Percentiles rank a stretch among this genome's conserved stretches.
Conservation (phyloP, 495 filamentous ascomycete species). For the Annulohypoxylon bovei region DNA sequence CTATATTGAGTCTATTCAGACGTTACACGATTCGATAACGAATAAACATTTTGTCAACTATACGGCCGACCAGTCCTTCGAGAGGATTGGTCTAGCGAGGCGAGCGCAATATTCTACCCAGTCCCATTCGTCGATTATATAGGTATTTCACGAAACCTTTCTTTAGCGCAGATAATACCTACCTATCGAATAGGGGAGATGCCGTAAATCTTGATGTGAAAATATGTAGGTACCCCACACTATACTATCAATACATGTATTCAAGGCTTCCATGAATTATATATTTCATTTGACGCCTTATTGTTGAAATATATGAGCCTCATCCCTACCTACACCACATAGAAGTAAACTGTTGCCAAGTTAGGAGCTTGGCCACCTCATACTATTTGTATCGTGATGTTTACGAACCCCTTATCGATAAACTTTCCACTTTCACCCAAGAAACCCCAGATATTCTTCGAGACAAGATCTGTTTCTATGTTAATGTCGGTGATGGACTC, state of each 20-base stretch:
- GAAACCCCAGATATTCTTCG: too few species aligned
- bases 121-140: neutral
- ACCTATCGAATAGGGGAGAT: neutral
- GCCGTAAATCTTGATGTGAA: neutral
- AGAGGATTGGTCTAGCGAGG: neutral
- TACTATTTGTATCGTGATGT: neutral
- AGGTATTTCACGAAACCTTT: neutral
- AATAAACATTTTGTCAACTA: neutral
- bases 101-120: neutral
- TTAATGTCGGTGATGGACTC: too few species aligned
- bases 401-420: too few species aligned
- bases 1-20: constrained; percentile 8
- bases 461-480: too few species aligned
- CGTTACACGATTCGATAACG: constrained; percentile 26
- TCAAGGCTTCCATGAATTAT: too few species aligned
- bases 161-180: neutral
- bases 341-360: neutral
- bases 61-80: neutral
- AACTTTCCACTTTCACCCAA: too few species aligned
- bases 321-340: neutral
- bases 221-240: neutral
- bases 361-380: neutral
- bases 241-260: neutral
- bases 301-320: too few species aligned
- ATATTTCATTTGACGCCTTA: too few species aligned